Percentiles rank a stretch among this genome's conserved stretches.
Conservation (phyloP, 1,139 yeast species). For the Kluyveromyces sp. region DNA sequence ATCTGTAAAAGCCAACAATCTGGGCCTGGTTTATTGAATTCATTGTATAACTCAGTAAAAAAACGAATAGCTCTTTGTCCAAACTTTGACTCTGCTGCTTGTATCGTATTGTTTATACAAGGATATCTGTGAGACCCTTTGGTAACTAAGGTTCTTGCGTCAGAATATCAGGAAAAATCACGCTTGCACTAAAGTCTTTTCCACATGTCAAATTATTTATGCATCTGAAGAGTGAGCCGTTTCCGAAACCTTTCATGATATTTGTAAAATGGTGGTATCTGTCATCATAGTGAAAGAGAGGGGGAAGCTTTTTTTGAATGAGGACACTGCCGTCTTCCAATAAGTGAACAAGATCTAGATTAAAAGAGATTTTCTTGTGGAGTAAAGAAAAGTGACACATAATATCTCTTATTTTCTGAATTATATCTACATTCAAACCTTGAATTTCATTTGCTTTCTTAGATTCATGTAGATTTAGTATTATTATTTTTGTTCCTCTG, state of each 20-base stretch:
- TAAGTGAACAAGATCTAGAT: conserved; percentile 2
- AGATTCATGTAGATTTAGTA: conserved; percentile 28
- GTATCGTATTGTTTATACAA: neutral
- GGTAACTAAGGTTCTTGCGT: neutral
- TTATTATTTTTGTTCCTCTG: conserved; percentile 33
- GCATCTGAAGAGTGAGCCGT: no score
- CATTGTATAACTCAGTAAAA: conserved; percentile 20
- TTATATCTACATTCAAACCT: conserved; percentile 22
- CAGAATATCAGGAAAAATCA: neutral
- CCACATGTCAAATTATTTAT: no score
- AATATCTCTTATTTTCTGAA: conserved; percentile 25
- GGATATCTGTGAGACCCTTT: neutral
- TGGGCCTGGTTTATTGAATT: conserved; percentile 23
- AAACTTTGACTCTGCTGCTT: conserved; percentile 7
- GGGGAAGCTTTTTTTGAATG: neutral
- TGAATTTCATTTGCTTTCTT: conserved; percentile 9
- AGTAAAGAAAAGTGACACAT: conserved; percentile 31
- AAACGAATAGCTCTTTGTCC: conserved; percentile 27
- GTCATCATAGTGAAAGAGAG: no score
- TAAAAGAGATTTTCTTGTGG: conserved; percentile 30
- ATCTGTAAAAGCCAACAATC: conserved; percentile 29
- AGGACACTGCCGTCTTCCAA: conserved; percentile 1
- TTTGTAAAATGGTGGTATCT: no score
- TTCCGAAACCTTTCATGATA: no score
- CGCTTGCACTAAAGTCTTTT: neutral